Conservation (phyloP, 495 filamentous ascomycete genomes). For the Astrothelium subdiscretum region DNA sequence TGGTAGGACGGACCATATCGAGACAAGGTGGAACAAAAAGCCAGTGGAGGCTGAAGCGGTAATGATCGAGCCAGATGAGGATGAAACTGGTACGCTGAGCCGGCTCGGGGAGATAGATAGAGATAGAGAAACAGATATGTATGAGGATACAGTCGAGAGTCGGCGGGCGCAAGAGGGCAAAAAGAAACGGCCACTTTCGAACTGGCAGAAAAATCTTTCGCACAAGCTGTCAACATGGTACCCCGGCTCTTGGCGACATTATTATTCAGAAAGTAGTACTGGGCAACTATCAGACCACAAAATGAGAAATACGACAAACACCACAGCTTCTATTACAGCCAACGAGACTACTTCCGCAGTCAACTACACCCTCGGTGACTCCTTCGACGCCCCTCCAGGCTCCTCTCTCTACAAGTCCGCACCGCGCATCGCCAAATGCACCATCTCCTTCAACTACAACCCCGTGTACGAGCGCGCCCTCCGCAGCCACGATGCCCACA, state of each 20-base stretch:
- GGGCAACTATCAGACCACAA: background rate
- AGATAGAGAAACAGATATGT: background rate
- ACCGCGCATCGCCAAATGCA: conserved; percentile 23
- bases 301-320: background rate
- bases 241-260: background rate
- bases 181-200: background rate
- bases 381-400: background rate
- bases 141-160: background rate
- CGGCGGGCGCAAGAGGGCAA: background rate
- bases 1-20: background rate
- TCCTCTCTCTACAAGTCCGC: background rate
- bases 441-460: conserved; percentile 23
- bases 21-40: background rate
- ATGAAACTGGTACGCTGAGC: background rate
- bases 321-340: background rate
- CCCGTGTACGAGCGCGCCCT: conserved; percentile 25
- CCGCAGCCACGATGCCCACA: conserved; percentile 24
- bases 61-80: background rate
- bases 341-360: background rate
- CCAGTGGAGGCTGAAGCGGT: background rate
- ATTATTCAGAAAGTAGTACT: background rate
- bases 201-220: background rate
- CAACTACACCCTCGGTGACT: background rate
- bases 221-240: background rate
- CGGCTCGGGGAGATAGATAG: background rate